Base-by-base conservation (phyloP, 2,329 filamentous ascomycete species). In the Cucurbitaria berberidis region DNA sequence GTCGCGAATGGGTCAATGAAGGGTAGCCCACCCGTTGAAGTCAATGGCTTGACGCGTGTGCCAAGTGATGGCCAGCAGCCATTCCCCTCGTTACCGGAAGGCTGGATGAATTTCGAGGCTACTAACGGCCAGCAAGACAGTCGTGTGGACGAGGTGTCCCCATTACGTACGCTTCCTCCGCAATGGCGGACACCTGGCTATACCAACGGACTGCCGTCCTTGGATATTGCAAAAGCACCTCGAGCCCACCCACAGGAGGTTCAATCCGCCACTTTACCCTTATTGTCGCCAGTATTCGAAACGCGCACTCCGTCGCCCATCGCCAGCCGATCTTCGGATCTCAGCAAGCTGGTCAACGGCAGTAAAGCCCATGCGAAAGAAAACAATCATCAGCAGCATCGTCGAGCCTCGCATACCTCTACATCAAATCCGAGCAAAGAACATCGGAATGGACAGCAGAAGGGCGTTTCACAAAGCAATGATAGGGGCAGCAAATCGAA, bases 231-330 rank as follows among this genome's bases (percentile, higher is more conserved):
- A 16, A 85, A 84, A 52, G 82, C 82, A 3, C 70, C 81, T 30
- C 65, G 67, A 36, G 58, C 64, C 26, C 62, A 69, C 19, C 67
- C 72, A n/a, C 73, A 74, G 38, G 72, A 74, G 45, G 57, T 71
- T 44, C 69, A 74, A 44, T 74, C 72, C 5, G 72, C 74, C 18
- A 69, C 66, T 81, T 60, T 74, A 9, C 78, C 79, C 4, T 57
- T 81, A 19, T 79, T 93, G 2, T 92, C 89, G 0, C 89, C 89
- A 0, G 89, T 92, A 0, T 89, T 88, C 48, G 89, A 92, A 75
- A 83, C 84, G 5, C 81, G 83, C n/a, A 89, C 87, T 0, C 87
- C 89, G 2, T 90, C 89, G 1, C 88, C 89, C 1, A 88, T 82
- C 3, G 78, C 82, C 11, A 77, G 78, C 49, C 81, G 87, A 48